phyloP scores from a whole-genome alignment of 306 rosid genomes.

The Begonia masoniana region DNA sequence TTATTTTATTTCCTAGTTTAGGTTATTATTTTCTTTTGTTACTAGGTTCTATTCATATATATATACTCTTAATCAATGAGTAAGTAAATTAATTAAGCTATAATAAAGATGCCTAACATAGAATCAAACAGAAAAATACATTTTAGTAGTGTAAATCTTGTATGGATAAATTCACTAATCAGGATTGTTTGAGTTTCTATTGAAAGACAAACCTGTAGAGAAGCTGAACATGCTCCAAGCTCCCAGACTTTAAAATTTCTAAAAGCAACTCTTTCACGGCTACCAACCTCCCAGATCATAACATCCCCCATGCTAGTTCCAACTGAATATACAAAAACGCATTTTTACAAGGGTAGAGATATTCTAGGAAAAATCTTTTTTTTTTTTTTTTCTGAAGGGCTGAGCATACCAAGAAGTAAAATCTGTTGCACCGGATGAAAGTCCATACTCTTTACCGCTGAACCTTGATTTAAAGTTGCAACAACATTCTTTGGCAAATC shows the following conservation, averaged over 20 bases:
- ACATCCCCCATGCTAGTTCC: constrained; percentile 92
- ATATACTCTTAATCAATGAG: too few species aligned
- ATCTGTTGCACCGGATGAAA: constrained; percentile 88
- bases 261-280: constrained; percentile 60
- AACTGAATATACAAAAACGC: constrained; percentile 30
- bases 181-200: background rate
- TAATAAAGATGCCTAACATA: constrained; percentile 62
- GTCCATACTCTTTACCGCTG: constrained; percentile 84
- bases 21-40: too few species aligned
- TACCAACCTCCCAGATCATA: constrained; percentile 79
- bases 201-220: constrained; percentile 59
- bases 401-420: constrained; percentile 75
- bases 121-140: constrained; percentile 12
- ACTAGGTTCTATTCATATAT: too few species aligned
- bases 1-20: too few species aligned
- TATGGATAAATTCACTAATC: constrained; percentile 9
- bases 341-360: constrained; percentile 2
- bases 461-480: constrained; percentile 62
- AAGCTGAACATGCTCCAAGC: constrained; percentile 41
- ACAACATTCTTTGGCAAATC: constrained; percentile 86
- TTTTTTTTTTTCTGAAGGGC: background rate
- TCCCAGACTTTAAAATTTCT: constrained; percentile 90
- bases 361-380: constrained; percentile 5
- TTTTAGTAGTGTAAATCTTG: background rate
- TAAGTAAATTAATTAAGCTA: too few species aligned